Percentiles rank a stretch among this genome's conserved stretches.
phyloP scores from a whole-genome alignment of 306 rosid species.

The Prinsepia uniflora region DNA sequence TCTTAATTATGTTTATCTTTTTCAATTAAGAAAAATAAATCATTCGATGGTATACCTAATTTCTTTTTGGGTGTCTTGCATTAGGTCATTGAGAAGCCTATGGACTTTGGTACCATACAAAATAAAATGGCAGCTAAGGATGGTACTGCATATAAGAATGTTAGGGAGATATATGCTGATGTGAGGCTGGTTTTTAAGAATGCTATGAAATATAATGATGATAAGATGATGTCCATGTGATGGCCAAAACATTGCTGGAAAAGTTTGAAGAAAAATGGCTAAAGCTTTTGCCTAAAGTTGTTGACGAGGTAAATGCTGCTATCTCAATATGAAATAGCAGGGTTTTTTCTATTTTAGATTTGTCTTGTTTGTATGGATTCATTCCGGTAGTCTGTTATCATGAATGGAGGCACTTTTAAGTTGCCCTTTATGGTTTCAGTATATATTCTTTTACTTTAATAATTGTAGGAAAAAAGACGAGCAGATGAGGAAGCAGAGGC shows the following conservation, averaged over 20 bases:
- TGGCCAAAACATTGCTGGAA: slow-evolving; percentile 86
- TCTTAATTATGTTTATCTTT: neutral
- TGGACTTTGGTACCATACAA: slow-evolving; percentile 86
- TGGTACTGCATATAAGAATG: slow-evolving; percentile 73
- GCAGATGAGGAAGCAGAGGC: slow-evolving; percentile 86
- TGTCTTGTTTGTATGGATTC: too few species aligned
- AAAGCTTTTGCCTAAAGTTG: slow-evolving; percentile 83
- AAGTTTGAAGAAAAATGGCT: slow-evolving; percentile 94
- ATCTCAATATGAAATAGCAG: slow-evolving; percentile 3
- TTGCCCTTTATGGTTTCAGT: neutral
- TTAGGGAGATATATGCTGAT: slow-evolving; percentile 80
- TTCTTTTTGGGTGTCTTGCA: slow-evolving; percentile 18
- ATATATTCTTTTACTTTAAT: slow-evolving; percentile 7
- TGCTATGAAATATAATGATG: slow-evolving; percentile 76
- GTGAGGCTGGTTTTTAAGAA: slow-evolving; percentile 60
- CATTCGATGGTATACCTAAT: neutral
- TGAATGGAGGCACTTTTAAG: neutral
- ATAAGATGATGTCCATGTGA: slow-evolving; percentile 86
- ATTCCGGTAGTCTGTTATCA: neutral
- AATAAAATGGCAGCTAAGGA: slow-evolving; percentile 79
- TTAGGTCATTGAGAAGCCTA: slow-evolving; percentile 95
- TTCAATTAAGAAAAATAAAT: neutral
- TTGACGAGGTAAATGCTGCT: slow-evolving; percentile 65
- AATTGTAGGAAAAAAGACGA: slow-evolving; percentile 66
- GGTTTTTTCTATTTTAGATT: neutral